Conservation (phyloP, 495 filamentous ascomycete genomes). For the Penicillium odoratum region DNA sequence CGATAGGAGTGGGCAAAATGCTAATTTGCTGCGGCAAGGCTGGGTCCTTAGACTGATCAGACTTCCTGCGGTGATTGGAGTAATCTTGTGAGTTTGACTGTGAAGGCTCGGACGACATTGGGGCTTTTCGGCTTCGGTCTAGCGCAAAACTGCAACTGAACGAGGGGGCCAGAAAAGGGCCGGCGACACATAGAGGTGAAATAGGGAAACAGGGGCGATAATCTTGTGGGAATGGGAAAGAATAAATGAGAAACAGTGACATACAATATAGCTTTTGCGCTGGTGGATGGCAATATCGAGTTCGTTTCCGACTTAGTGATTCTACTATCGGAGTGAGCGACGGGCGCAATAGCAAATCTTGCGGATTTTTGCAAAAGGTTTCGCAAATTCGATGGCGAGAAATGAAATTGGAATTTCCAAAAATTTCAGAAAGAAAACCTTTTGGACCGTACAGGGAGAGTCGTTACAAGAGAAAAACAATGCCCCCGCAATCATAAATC, state of each 20-base stretch:
- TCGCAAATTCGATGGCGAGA: background rate
- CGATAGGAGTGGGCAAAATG: constrained; percentile 13
- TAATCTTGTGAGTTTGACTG: constrained; percentile 26
- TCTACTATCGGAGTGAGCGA: constrained; percentile 13
- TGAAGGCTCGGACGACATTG: constrained; percentile 20
- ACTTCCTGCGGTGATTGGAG: constrained; percentile 20
- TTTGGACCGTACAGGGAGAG: constrained; percentile 14
- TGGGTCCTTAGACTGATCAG: constrained; percentile 16
- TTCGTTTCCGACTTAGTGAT: constrained; percentile 11
- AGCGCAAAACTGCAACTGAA: constrained; percentile 15
- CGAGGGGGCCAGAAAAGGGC: constrained; percentile 18
- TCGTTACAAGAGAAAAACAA: constrained; percentile 13
- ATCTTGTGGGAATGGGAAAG: constrained; percentile 5
- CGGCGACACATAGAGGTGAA: constrained; percentile 12
- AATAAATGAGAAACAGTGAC: constrained; percentile 6
- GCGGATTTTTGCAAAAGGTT: background rate
- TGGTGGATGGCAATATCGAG: constrained; percentile 12
- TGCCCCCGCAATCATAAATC: constrained; percentile 24
- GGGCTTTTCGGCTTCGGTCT: constrained; percentile 19
- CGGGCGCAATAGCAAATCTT: constrained; percentile 17
- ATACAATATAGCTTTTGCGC: constrained; percentile 17
- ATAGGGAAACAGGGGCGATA: constrained; percentile 10
- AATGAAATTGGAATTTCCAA: background rate
- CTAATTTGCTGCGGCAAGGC: constrained; percentile 10
- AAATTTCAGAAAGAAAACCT: constrained; percentile 5